phyloP scores from a whole-genome alignment of 192 early-diverging fungal species.

The Backusella sp. region DNA sequence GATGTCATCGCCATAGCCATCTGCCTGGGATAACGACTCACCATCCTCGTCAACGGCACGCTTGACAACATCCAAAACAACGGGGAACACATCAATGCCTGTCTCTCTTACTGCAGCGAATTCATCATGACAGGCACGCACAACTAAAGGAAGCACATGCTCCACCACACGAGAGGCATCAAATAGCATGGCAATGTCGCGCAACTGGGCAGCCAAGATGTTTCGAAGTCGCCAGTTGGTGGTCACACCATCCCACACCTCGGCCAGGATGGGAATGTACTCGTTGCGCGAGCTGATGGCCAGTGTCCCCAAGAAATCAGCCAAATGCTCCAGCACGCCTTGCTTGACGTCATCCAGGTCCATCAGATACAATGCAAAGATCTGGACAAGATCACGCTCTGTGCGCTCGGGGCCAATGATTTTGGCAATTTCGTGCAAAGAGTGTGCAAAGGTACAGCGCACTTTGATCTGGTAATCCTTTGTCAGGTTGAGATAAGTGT shows the following conservation, averaged over 20 bases:
- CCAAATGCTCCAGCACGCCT: conserved; percentile 62
- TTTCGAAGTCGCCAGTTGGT: conserved; percentile 71
- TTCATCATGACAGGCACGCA: conserved; percentile 49
- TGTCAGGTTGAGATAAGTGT: conserved; percentile 38
- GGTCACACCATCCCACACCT: conserved; percentile 67
- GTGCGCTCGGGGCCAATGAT: conserved; percentile 52
- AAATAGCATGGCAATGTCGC: conserved; percentile 58
- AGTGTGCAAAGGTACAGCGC: conserved; percentile 51
- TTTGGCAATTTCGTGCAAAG: conserved; percentile 53
- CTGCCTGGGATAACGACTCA: conserved; percentile 12
- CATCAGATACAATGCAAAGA: conserved; percentile 50
- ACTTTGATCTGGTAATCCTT: conserved; percentile 51
- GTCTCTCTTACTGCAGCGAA: conserved; percentile 53
- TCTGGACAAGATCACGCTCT: conserved; percentile 46
- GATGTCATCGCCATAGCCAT: conserved; percentile 25
- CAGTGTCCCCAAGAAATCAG: conserved; percentile 63
- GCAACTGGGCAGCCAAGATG: conserved; percentile 65
- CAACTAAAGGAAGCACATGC: conserved; percentile 64
- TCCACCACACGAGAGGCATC: conserved; percentile 56
- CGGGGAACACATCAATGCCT: conserved; percentile 40
- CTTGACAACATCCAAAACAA: conserved; percentile 34
- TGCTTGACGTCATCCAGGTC: conserved; percentile 69
- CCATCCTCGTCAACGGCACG: conserved; percentile 29
- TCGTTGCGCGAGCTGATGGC: conserved; percentile 56
- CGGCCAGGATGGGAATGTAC: conserved; percentile 60